Evolutionary conservation across 192 early-diverging fungal genomes (phyloP).

Genomic region (Phlyctochytrium bullatum): DNA sequence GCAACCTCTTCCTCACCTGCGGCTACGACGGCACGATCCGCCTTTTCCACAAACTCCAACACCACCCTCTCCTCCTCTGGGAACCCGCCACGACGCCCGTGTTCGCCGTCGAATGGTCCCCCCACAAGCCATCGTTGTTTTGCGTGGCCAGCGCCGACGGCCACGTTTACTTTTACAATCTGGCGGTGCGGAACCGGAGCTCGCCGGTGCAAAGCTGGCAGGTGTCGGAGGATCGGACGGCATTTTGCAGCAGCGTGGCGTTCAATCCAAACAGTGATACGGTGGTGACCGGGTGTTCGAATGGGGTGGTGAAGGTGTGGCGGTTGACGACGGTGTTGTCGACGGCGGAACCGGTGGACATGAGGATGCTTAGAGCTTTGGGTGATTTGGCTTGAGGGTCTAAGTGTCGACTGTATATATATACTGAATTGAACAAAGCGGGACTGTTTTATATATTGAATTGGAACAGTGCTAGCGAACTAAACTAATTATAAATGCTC

Average conservation of each 20-base stretch:
- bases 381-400: background rate
- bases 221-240: background rate
- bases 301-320: background rate
- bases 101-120: constrained; percentile 35
- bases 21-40: constrained; percentile 40
- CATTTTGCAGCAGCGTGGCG: background rate
- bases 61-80: constrained; percentile 27
- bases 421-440: too few relatives aligned
- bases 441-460: too few relatives aligned
- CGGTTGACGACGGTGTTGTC: background rate
- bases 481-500: too few relatives aligned
- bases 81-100: constrained; percentile 38
- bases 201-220: background rate
- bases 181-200: constrained; percentile 29
- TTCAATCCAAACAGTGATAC: background rate
- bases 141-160: constrained; percentile 27
- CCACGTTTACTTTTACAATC: constrained; percentile 43
- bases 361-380: background rate
- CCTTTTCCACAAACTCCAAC: constrained; percentile 39
- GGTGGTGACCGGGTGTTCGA: background rate
- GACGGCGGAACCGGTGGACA: background rate
- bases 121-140: constrained; percentile 39
- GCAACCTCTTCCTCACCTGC: constrained; percentile 41
- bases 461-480: too few relatives aligned
- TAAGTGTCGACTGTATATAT: too few relatives aligned